Evolutionary conservation across 2,329 filamentous ascomycete species (phyloP).

Genomic region (Cladophialophora carrionii): DNA sequence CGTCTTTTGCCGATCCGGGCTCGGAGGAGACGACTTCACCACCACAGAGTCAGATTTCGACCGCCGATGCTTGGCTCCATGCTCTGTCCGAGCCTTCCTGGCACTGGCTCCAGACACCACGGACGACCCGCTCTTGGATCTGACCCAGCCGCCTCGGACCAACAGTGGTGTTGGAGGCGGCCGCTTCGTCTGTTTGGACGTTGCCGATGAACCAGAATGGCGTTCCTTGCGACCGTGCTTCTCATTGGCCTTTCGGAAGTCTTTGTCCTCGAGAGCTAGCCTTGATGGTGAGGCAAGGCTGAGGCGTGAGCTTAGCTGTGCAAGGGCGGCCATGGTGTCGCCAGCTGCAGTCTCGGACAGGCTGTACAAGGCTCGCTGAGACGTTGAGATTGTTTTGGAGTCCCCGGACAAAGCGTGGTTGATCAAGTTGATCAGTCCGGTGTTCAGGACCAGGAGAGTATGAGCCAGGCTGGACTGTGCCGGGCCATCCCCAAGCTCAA

Average conservation of each 20-base stretch:
- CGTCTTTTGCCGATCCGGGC: slow-evolving; percentile 7
- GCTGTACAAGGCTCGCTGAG: slow-evolving; percentile 29
- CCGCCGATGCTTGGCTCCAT: slow-evolving; percentile 17
- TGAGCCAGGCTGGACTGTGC: slow-evolving; percentile 38
- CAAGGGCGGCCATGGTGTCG: slow-evolving; percentile 38
- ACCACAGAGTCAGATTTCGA: slow-evolving; percentile 22
- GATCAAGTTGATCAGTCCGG: slow-evolving; percentile 38
- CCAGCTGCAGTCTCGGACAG: slow-evolving; percentile 37
- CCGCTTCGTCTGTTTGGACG: slow-evolving; percentile 17
- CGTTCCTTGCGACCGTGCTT: slow-evolving; percentile 20
- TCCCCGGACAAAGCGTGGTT: slow-evolving; percentile 31
- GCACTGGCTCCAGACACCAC: slow-evolving; percentile 30
- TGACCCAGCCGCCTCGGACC: slow-evolving; percentile 35
- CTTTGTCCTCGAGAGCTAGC: slow-evolving; percentile 12
- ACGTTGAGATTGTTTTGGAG: slow-evolving; percentile 23
- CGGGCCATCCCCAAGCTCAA: slow-evolving; percentile 36
- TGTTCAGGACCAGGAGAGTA: slow-evolving; percentile 39
- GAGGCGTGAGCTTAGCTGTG: slow-evolving; percentile 36
- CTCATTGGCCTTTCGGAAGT: slow-evolving; percentile 1
- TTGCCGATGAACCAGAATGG: slow-evolving; percentile 13
- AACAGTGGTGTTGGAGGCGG: slow-evolving; percentile 29
- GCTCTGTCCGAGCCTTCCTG: slow-evolving; percentile 18
- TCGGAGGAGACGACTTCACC: slow-evolving; percentile 1
- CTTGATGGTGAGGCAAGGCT: slow-evolving; percentile 17
- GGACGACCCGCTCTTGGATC: slow-evolving; percentile 35